phyloP scores from a whole-genome alignment of 2,329 filamentous ascomycete species.

The Paramyrothecium sp. region DNA sequence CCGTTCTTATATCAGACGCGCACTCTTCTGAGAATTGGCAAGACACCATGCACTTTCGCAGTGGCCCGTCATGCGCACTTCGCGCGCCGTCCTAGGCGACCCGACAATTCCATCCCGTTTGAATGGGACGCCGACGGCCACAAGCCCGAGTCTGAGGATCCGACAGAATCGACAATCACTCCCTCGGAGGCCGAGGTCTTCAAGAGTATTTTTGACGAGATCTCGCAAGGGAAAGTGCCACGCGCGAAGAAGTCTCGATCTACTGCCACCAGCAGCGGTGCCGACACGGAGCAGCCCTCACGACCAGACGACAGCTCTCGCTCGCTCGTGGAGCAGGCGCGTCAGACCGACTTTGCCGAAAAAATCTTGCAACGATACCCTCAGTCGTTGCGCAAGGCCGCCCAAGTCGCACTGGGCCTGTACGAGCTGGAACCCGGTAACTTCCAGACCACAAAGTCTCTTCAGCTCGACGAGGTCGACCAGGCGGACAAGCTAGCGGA shows the following conservation, averaged over 20 bases:
- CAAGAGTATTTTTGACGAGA: slow-evolving; percentile 51
- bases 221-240: slow-evolving; percentile 33
- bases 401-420: slow-evolving; percentile 35
- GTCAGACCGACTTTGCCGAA: slow-evolving; percentile 29
- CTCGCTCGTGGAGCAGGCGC: slow-evolving; percentile 30
- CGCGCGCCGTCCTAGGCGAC: slow-evolving; percentile 6
- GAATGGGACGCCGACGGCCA: slow-evolving; percentile 42
- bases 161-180: slow-evolving; percentile 51
- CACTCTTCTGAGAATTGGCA: slow-evolving; percentile 42
- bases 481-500: slow-evolving; percentile 31
- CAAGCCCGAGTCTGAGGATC: slow-evolving; percentile 12
- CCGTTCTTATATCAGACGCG: slow-evolving; percentile 74
- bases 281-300: neutral
- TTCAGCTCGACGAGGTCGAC: slow-evolving; percentile 26
- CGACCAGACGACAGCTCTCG: slow-evolving; percentile 13
- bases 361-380: slow-evolving; percentile 37
- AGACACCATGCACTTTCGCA: slow-evolving; percentile 18
- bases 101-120: slow-evolving; percentile 49
- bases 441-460: slow-evolving; percentile 19
- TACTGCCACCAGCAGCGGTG: neutral
- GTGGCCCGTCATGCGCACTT: slow-evolving; percentile 16
- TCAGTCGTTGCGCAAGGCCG: slow-evolving; percentile 34
- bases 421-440: slow-evolving; percentile 30
- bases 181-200: slow-evolving; percentile 58
- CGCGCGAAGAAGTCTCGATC: neutral